Base-by-base conservation (phyloP, 2,329 filamentous ascomycete species). In the Bipolaris zeicola region DNA sequence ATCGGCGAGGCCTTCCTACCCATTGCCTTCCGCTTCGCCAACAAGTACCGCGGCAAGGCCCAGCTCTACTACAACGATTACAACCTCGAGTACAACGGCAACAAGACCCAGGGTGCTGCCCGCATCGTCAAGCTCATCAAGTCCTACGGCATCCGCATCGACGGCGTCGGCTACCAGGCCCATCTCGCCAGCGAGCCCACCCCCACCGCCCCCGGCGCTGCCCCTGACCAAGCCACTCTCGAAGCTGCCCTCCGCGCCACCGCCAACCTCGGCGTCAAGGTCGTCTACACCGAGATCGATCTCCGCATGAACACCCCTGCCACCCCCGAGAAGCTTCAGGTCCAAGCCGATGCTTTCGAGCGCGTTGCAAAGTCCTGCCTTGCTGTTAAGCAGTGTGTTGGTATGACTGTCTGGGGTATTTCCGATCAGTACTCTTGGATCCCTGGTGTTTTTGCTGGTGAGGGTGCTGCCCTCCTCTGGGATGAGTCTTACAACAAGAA, bases 161-260 rank as follows among this genome's bases (percentile, higher is more conserved):
- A 88, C 59, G 86, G 86, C 52, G 81, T 88, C n/a, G 86, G 87
- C 28, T 79, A 87, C 66, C 85, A 89, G 70, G 83, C 77, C 28
- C 87, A 89, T 72, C 74, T 81, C 48, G 78, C 78, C 52, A 78
- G 58, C 44, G 80, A 88, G 42, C 78, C 83, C 50, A 84, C 85
- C 6, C 80, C 83, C 57, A 72, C 75, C 10, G 60, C 65, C n/a
- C 58, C 61, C 7, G 62, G 61, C 6, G 65, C 72, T 13, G 80
- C 81, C 2, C 81, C 85, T 1, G 75, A 72, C 45, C 76, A 79
- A 55, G 74, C 74, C 36, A 73, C 76, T 6, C 78, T 85, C 44
- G 77, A 77, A 26, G 75, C 78, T 1, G 80, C 80, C 20, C 80
- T 87, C 50, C 66, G 77, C 46, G 76, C 80, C 22, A 87, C 85